Evolutionary conservation across 140 eudicot species (phyloP), one percentile per base, ranked within the genome.

Genomic region (Flaveria floridana): DNA sequence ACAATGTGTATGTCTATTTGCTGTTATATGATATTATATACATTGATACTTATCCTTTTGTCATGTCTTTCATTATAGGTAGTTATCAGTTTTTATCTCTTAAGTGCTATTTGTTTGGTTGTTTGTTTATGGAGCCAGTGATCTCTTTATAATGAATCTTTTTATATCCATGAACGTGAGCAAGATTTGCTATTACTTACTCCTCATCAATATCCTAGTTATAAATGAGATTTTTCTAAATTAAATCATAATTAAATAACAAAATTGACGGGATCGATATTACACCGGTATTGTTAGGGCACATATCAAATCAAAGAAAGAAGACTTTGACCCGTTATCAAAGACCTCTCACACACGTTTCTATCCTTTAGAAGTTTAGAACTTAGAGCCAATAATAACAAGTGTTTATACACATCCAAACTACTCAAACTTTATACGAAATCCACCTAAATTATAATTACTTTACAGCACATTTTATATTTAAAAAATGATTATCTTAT

Each of bases 241-340:
- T 50, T 3, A 3, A 9, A 2, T 25, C 19, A 61, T 13, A 61
- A 61, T 61, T 63, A 63, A 15, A 63, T 28, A 15, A 26, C 4
- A 1, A 11, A 25, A 23, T 61, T 28, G 46, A 63, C 44, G 6
- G 34, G 0, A 61, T 61, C 25, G 4, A 28, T 28, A 62, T 25
- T 62, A 25, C 12, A 20, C 30, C 14, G 41, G 14, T 9, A n/a
- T 25, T 11, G 1, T 6, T 3, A 37, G 3, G 70, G 28, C 47
- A 65, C 37, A 63, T 28, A 28, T 28, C 34, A 28, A 62, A 39
- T 41, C 50, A 39, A 15, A 39, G 34, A 41, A 66, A 18, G 53
- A 42, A 3, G 71, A 66, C 53, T 41, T 66, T 66, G 72, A 67
- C 72, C 39, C 56, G 72, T 67, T 34, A 41, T 41, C 56, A 44